A percentile compares a stretch with the other conserved stretches of the same genome.
These are phyloP conservation scores for Colletotrichum neosansevieriae DNA, from an alignment of 2,329 filamentous ascomycete species.

Conservation along the genomic window DNA sequence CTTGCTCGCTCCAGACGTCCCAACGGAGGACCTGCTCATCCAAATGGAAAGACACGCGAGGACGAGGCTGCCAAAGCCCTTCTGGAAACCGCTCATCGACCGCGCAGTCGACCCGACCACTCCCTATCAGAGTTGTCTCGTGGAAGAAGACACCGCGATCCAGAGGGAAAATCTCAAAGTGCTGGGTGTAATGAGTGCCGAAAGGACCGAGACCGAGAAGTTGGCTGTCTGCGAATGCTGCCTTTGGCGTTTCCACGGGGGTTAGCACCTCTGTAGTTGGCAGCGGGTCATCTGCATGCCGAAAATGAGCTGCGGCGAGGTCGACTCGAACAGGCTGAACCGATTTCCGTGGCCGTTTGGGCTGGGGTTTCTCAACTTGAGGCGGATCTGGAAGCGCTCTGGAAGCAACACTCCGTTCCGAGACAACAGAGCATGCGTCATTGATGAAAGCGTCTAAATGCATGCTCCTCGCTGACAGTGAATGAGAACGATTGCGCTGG, in stretches of 20 bases:
- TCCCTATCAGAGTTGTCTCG: conserved; percentile 68
- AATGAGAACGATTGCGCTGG: conserved; percentile 45
- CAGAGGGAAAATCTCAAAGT: conserved; percentile 73
- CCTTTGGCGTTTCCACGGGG: conserved; percentile 36
- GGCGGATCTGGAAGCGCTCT: conserved; percentile 19
- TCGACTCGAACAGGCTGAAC: conserved; percentile 60
- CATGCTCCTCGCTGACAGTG: conserved; percentile 28
- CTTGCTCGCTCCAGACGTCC: conserved; percentile 67
- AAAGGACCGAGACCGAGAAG: conserved; percentile 66
- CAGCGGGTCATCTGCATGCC: conserved; percentile 66
- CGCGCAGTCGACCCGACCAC: conserved; percentile 60
- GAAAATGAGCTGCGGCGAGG: conserved; percentile 63
- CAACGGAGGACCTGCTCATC: conserved; percentile 64
- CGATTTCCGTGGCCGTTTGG: conserved; percentile 57
- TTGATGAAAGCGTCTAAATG: conserved; percentile 28
- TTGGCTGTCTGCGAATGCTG: conserved; percentile 1
- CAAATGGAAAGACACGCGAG: conserved; percentile 57
- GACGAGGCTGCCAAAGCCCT: conserved; percentile 47
- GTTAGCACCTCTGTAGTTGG: conserved; percentile 40
- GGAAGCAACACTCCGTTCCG: conserved; percentile 5
- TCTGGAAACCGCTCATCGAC: conserved; percentile 47
- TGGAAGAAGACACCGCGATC: conserved; percentile 70
- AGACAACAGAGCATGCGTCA: conserved; percentile 27
- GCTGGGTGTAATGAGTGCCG: conserved; percentile 70
- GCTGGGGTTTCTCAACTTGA: background rate